These are phyloP conservation scores for Pestalotiopsis sp. DNA, from an alignment of 2,329 filamentous ascomycete species.

Conservation along the genomic window DNA sequence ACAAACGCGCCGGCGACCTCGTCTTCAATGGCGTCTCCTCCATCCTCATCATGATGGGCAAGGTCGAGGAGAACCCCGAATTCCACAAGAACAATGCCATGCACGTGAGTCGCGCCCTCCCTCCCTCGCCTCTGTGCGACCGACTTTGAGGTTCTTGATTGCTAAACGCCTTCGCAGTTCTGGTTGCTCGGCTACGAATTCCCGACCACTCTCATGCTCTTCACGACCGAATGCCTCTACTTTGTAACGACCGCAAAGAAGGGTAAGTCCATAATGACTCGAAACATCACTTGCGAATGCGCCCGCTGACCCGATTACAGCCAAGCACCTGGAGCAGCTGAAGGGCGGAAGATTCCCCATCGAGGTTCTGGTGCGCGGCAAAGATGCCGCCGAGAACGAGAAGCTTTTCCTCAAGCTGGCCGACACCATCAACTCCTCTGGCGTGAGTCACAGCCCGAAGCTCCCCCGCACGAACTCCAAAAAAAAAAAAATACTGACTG, in stretches of 20 bases:
- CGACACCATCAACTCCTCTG: slow-evolving; percentile 83
- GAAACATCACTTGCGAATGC: slow-evolving; percentile 9
- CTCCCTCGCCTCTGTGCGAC: background rate
- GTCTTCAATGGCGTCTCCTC: slow-evolving; percentile 86
- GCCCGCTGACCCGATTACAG: slow-evolving; percentile 49
- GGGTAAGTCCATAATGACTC: slow-evolving; percentile 53
- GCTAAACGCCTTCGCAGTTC: slow-evolving; percentile 60
- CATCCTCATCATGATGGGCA: slow-evolving; percentile 90
- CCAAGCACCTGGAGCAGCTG: slow-evolving; percentile 88
- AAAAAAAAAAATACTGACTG: slow-evolving; percentile 16
- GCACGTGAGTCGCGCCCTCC: slow-evolving; percentile 65
- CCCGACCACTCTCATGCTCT: slow-evolving; percentile 89
- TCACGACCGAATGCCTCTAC: slow-evolving; percentile 86
- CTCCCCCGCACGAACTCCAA: background rate
- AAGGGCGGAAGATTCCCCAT: slow-evolving; percentile 91
- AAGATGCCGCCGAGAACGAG: slow-evolving; percentile 88
- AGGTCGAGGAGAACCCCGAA: slow-evolving; percentile 82
- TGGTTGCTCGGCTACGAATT: slow-evolving; percentile 99
- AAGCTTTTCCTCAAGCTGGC: slow-evolving; percentile 85
- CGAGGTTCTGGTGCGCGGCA: slow-evolving; percentile 88
- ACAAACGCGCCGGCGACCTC: slow-evolving; percentile 84
- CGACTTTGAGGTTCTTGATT: slow-evolving; percentile 4
- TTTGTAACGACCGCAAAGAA: slow-evolving; percentile 97
- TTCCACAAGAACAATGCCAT: slow-evolving; percentile 97
- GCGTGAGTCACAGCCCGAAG: slow-evolving; percentile 52